phyloP scores from a whole-genome alignment of 345 rosid genomes.

The Citrus reticulata region DNA sequence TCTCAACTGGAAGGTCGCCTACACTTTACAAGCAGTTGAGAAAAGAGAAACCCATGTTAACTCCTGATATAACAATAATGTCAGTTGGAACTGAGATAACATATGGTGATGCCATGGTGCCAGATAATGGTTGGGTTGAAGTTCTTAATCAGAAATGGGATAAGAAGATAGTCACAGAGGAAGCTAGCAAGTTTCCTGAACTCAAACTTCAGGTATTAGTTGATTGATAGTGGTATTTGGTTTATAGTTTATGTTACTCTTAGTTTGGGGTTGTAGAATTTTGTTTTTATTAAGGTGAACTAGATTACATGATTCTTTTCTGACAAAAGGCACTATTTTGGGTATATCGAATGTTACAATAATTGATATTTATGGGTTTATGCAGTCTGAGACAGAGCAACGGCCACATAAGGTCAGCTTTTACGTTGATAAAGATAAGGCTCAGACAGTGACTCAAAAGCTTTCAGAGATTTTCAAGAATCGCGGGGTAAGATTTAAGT shows the following conservation, averaged over 20 bases:
- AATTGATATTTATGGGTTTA: slow-evolving; percentile 14
- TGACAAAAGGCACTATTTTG: not conserved
- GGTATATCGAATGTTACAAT: slow-evolving; percentile 5
- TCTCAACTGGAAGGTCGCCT: slow-evolving; percentile 96
- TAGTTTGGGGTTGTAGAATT: not conserved
- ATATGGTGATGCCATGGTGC: slow-evolving; percentile 77
- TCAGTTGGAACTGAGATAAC: slow-evolving; percentile 99
- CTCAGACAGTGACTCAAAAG: slow-evolving; percentile 52
- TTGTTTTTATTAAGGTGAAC: not conserved
- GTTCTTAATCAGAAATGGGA: slow-evolving; percentile 86
- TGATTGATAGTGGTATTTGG: not conserved
- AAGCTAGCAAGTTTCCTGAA: slow-evolving; percentile 74
- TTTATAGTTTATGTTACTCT: not conserved
- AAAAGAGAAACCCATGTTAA: slow-evolving; percentile 84
- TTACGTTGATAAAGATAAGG: slow-evolving; percentile 78
- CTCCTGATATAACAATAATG: slow-evolving; percentile 94
- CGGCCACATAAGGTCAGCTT: slow-evolving; percentile 92
- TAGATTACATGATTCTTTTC: not conserved
- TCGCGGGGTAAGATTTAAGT: slow-evolving; percentile 54
- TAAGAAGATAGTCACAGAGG: slow-evolving; percentile 59
- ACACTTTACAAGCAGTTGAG: slow-evolving; percentile 65
- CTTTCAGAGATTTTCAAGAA: slow-evolving; percentile 59
- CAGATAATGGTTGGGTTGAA: slow-evolving; percentile 91
- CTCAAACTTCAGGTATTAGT: slow-evolving; percentile 79
- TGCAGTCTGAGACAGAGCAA: slow-evolving; percentile 89